Base-by-base conservation (phyloP, 2,329 filamentous ascomycete genomes). In the Knufia petricola region DNA sequence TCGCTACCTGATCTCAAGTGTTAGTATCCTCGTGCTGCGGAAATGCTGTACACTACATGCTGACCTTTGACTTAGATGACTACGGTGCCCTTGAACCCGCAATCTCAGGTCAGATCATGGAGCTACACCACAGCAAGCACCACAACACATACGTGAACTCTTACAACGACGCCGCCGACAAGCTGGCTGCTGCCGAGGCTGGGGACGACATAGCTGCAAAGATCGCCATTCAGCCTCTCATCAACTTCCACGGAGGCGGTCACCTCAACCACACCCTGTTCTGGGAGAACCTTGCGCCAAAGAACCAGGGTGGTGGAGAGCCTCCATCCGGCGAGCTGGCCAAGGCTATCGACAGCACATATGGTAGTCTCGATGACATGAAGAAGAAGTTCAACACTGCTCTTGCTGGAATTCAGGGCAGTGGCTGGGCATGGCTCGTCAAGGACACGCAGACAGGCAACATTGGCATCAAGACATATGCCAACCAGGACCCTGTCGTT, bases 221-320 rank as follows among this genome's bases (percentile, higher is more conserved):
- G 57, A 77, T 87, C 49, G 69, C 76, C 15, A 74, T 87, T n/a
- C 81, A 84, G 59, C 70, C 75, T 15, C 77, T 77, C 53, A 81
- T 94, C 70, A 85, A 84, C 61, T 95, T 94, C 76, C 87, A 94
- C 65, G 88, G 84, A 42, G 89, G 89, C 37, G 89, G 89, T 4
- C 88, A 95, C 72, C 83, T 94, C 69, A 95, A 95, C 72, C 89
- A 95, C 73, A 82, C 80, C 0, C 79, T 95, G 30, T 95, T 95
- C 75, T 95, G 78, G 78, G 78, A 82, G 72, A 82, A 82, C 69
- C 66, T 82, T 47, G 78, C 79, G 8, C 79, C 79, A 46, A 78
- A 76, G 64, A 75, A 62, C 55, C 68, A 74, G 52, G 79, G 79
- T 50, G 79, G 79, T 60, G 79, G 79, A 58, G 77, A 79, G 63